Conservation (phyloP, 1,139 yeast genomes). For the Geotrichum aggregatum region DNA sequence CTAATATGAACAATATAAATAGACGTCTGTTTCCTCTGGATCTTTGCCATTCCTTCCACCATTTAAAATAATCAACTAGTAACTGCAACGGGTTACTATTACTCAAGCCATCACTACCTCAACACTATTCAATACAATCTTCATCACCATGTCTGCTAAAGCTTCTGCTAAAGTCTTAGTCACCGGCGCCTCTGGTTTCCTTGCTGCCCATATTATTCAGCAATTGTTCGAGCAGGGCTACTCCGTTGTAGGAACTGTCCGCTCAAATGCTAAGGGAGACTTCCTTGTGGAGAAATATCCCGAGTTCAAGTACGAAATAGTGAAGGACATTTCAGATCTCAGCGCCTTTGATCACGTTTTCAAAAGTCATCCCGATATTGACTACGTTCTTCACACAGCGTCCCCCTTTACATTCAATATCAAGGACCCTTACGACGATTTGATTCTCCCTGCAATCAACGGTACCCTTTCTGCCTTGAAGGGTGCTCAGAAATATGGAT, state of each 20-base stretch:
- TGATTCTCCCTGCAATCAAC: slow-evolving; percentile 47
- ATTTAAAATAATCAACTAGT: no score
- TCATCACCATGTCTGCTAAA: no score
- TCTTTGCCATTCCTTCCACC: no score
- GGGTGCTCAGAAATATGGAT: slow-evolving; percentile 45
- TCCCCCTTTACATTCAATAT: slow-evolving; percentile 39
- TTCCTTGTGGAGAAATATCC: slow-evolving; percentile 35
- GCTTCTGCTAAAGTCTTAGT: slow-evolving; percentile 40
- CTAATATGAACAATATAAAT: no score
- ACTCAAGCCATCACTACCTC: no score
- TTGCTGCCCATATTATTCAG: slow-evolving; percentile 47
- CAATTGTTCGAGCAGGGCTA: slow-evolving; percentile 41
- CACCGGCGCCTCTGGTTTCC: slow-evolving; percentile 52
- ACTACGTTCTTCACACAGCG: slow-evolving; percentile 44
- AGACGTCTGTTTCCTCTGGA: no score
- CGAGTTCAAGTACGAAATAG: slow-evolving; percentile 40
- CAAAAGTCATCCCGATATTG: slow-evolving; percentile 39
- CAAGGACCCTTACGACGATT: slow-evolving; percentile 29
- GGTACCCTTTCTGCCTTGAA: slow-evolving; percentile 47
- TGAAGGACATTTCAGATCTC: slow-evolving; percentile 39
- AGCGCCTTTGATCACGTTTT: slow-evolving; percentile 42
- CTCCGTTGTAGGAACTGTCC: slow-evolving; percentile 55
- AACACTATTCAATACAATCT: neutral
- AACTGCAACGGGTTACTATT: no score
- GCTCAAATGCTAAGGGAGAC: slow-evolving; percentile 51